Evolutionary conservation across 495 filamentous ascomycete genomes (phyloP).

Genomic region (Acidiella bohemica): DNA sequence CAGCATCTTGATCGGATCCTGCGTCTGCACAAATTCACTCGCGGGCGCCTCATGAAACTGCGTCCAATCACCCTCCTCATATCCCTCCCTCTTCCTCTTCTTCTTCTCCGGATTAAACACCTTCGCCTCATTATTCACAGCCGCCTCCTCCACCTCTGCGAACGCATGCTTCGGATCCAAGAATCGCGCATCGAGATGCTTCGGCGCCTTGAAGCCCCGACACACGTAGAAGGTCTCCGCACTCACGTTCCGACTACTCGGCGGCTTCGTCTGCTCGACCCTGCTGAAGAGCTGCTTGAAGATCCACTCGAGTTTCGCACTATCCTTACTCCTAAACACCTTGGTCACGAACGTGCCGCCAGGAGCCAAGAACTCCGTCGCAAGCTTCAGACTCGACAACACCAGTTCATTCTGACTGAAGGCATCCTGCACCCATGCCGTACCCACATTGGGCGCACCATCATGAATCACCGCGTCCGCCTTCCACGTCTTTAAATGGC

Average conservation of each 20-base stretch:
- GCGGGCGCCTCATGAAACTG: constrained; percentile 81
- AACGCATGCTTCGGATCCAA: constrained; percentile 86
- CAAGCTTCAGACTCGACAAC: constrained; percentile 79
- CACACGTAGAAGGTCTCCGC: constrained; percentile 98
- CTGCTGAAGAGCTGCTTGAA: constrained; percentile 92
- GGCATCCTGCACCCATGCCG: constrained; percentile 95
- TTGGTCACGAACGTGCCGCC: constrained; percentile 96
- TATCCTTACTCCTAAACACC: constrained; percentile 95
- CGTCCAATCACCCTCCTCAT: constrained; percentile 88
- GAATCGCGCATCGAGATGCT: constrained; percentile 81
- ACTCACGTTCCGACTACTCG: constrained; percentile 86
- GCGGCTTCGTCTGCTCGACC: constrained; percentile 93
- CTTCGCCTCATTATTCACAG: constrained; percentile 92
- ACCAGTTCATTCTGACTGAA: constrained; percentile 96
- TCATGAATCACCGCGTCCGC: constrained; percentile 96
- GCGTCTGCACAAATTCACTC: constrained; percentile 87
- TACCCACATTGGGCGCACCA: constrained; percentile 95
- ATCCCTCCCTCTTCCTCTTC: constrained; percentile 93
- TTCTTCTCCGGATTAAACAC: constrained; percentile 96
- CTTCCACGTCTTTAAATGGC: constrained; percentile 93
- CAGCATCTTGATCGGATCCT: constrained; percentile 91
- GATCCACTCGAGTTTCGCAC: constrained; percentile 91
- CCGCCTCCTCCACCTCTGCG: constrained; percentile 75
- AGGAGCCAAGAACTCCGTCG: constrained; percentile 81
- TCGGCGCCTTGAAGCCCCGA: constrained; percentile 84